A percentile compares a stretch with the other conserved stretches of the same genome.
Conservation (phyloP, 495 filamentous ascomycete species). For the Penicillium argentinense region DNA sequence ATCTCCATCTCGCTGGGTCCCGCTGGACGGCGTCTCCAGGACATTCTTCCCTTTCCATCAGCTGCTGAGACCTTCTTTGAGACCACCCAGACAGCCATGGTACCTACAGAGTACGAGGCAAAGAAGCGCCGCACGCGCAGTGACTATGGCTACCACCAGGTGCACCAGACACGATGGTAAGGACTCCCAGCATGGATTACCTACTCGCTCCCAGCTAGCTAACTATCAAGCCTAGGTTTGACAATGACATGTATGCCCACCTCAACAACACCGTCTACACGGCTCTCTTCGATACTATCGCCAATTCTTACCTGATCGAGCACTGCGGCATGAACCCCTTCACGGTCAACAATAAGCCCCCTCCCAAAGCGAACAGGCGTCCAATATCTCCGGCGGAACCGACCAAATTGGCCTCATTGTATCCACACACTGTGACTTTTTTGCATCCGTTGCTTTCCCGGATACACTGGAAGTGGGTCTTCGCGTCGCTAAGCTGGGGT, state of each 20-base stretch:
- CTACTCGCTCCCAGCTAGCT: conserved; percentile 1
- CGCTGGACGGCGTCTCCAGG: conserved; percentile 2
- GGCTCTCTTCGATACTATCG: conserved; percentile 79
- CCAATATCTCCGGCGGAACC: conserved; percentile 9
- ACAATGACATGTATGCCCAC: conserved; percentile 96
- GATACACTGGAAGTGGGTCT: conserved; percentile 78
- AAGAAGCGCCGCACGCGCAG: conserved; percentile 61
- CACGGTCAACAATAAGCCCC: conserved; percentile 38
- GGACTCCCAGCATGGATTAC: conserved; percentile 9
- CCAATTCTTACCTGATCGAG: conserved; percentile 85
- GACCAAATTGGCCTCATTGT: conserved; percentile 61
- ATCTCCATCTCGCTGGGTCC: not conserved
- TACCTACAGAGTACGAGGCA: conserved; percentile 41
- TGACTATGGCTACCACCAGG: conserved; percentile 78
- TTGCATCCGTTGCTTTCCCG: conserved; percentile 80
- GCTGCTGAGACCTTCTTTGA: no score
- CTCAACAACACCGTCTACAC: conserved; percentile 85
- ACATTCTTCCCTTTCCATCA: not conserved
- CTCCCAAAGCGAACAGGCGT: conserved; percentile 14
- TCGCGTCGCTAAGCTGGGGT: conserved; percentile 78
- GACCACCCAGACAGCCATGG: no score
- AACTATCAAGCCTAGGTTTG: conserved; percentile 64
- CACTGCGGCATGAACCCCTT: conserved; percentile 74
- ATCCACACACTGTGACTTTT: conserved; percentile 79
- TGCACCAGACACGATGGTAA: conserved; percentile 89